Base-by-base conservation (phyloP, 2,329 filamentous ascomycete genomes). In the Cordyceps cicadae region DNA sequence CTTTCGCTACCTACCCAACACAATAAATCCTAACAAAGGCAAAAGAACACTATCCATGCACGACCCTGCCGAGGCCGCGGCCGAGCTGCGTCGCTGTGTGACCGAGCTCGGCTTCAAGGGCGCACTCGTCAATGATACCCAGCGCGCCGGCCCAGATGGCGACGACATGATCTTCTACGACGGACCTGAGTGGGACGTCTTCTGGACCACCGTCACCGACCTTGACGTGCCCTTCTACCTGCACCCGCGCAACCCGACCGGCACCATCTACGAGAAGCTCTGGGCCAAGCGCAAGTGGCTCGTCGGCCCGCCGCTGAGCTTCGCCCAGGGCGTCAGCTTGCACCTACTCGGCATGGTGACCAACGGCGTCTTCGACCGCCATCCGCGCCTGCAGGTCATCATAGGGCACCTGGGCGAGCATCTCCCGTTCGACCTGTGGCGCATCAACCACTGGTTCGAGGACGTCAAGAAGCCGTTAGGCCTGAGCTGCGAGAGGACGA, bases 81-180 rank as follows among this genome's bases (percentile, higher is more conserved):
- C 69, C 3, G 82, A 85, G 63, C 73, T 85, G 2, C 69, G 70
- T 50, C 75, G 82, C 55, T 83, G 79, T 56, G 80, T 87, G 5
- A 79, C 73, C 1, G 70, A 84, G 62, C 74, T 80, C 54, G 83
- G 84, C n/a, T 87, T 87, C 74, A 79, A 83, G 62, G 85, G 85
- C 3, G 83, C 78, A 3, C 71, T 88, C 5, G 77, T 88, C 51
- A 86, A 86, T 66, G 82, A 87, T 67, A 82, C 78, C 2, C 85
- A 88, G 67, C 79, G 81, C 32, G 77, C 81, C 17, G 83, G 83
- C 3, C 64, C 73, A 0, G 81, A 85, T 61, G 84, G 83, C 43
- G 82, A 86, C 60, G 78, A 79, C 26, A 81, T 84, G 75, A 74
- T 87, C 68, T 87, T 87, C 72, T 88, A 87, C 71, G 86, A 88